A percentile compares a stretch with the other conserved stretches of the same genome.
Evolutionary conservation across 1,284 basidiomycete species (phyloP).

Genomic region (Ganoderma leucocontextum): DNA sequence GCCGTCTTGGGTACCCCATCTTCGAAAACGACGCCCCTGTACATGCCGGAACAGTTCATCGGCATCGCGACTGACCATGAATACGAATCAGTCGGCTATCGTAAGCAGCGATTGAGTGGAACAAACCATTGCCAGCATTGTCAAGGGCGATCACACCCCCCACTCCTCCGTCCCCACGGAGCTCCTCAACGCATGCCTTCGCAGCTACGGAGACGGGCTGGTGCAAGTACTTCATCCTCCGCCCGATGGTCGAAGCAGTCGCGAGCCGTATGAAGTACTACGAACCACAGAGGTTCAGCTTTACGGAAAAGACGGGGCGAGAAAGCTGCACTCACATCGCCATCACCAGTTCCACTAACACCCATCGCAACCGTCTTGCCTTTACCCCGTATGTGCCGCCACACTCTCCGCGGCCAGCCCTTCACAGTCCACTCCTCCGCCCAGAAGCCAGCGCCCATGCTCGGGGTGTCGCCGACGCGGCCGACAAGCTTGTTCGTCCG

Average conservation of each 20-base stretch:
- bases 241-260: constrained; percentile 71
- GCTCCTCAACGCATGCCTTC: constrained; percentile 58
- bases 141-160: constrained; percentile 82
- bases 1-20: constrained; percentile 77
- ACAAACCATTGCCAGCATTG: constrained; percentile 36
- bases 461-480: constrained; percentile 82
- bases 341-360: constrained; percentile 84
- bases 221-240: constrained; percentile 67
- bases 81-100: not conserved
- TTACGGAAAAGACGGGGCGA: not conserved
- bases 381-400: constrained; percentile 51
- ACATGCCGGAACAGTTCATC: constrained; percentile 83
- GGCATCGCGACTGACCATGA: constrained; percentile 65
- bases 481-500: constrained; percentile 85
- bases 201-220: constrained; percentile 67
- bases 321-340: constrained; percentile 61
- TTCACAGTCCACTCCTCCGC: constrained; percentile 74
- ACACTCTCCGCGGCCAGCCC: constrained; percentile 49
- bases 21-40: constrained; percentile 73
- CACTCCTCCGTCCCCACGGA: constrained; percentile 61
- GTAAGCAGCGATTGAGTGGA: too few species aligned
- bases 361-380: constrained; percentile 62
- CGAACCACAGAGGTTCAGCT: not conserved
- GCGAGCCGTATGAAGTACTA: constrained; percentile 82
- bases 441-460: constrained; percentile 83